Conservation (phyloP, 2,329 filamentous ascomycete species). For the Pseudogymnoascus sp. region DNA sequence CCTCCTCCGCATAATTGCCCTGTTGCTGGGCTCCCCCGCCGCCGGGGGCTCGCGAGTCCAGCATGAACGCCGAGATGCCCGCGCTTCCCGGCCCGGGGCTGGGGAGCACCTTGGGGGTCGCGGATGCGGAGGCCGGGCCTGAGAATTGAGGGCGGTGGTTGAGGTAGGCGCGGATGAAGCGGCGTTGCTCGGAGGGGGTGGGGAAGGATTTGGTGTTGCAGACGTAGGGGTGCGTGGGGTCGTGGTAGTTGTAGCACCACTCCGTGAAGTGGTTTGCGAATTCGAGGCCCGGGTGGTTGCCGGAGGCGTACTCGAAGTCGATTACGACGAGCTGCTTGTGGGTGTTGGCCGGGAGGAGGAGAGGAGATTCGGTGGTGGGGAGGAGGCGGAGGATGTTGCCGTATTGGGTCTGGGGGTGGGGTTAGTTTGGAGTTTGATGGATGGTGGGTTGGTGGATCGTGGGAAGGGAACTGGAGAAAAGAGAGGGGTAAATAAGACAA, state of each 20-base stretch:
- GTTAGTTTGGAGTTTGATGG: too few relatives aligned
- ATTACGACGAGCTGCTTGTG: too few relatives aligned
- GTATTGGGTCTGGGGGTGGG: too few relatives aligned
- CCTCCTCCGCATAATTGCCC: conserved; percentile 38
- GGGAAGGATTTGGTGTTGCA: conserved; percentile 69
- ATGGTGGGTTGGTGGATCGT: too few relatives aligned
- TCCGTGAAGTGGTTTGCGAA: conserved; percentile 98
- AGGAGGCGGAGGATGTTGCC: too few relatives aligned
- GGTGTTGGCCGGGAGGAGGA: too few relatives aligned
- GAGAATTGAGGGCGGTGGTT: conserved; percentile 66
- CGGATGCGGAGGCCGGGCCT: conserved; percentile 34
- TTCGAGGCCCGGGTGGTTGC: conserved; percentile 77
- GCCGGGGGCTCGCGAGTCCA: conserved; percentile 60
- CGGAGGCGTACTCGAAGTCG: conserved; percentile 93
- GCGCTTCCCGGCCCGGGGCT: conserved; percentile 14
- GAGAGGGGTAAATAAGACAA: too few relatives aligned
- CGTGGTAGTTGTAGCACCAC: conserved; percentile 97
- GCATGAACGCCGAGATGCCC: conserved; percentile 51
- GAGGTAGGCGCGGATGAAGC: conserved; percentile 81
- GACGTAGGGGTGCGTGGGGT: conserved; percentile 52
- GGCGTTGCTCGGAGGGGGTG: conserved; percentile 67
- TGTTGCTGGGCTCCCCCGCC: neutral
- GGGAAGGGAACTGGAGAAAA: too few relatives aligned
- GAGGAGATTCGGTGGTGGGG: too few relatives aligned
- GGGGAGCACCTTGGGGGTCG: conserved; percentile 20